Base-by-base conservation (phyloP, 495 filamentous ascomycete genomes). In the Lepidopterella palustris region DNA sequence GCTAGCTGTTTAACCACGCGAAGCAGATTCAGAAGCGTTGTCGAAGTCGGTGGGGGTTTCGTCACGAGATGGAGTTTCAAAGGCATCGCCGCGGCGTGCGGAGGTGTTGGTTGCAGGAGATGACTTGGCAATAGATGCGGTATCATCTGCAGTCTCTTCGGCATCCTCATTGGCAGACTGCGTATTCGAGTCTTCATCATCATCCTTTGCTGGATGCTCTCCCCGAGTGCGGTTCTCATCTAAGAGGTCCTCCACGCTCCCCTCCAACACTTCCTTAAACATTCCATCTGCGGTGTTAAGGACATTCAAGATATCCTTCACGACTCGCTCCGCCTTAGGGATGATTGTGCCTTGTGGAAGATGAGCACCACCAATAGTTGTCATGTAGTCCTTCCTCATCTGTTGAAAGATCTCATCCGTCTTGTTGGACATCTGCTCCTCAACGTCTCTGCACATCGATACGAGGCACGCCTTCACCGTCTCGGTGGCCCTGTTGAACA, bases 401-500 rank as follows among this genome's bases (percentile, higher is more conserved):
- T 55, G 45, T 8, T 68, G 45, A 49, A 76, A 79, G 5, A 82
- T 67, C 21, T 76, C 70, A 5, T 78, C 71, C 3, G 73, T 63
- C 13, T 75, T 67, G 5, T 72, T 64, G 2, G 61, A 45, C 70
- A 84, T 70, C 11, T 57, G 51, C 27, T 70, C 60, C 45, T 72
- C 67, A 0, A 77, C 53, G 3, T 20, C 40, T n/a, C 68, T 31
- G 32, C 63, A 68, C 73, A 82, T 73, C 3, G 50, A 21, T 0
- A 57, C 48, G 8, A 84, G 69, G 29, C 69, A 60, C 4, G 50
- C 35, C 53, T 69, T 66, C 0, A 84, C 80, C n/a, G 64, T 68
- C 0, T 66, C 48, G 4, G 71, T 71, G 18, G 75, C 76, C 8
- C 72, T 51, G 18, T 63, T 55, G 59, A 87, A 86, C 82, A 87